Evolutionary conservation across 768 basidiomycete genomes (phyloP), one percentile per base, ranked within the genome.

Genomic region (Mycena metata): DNA sequence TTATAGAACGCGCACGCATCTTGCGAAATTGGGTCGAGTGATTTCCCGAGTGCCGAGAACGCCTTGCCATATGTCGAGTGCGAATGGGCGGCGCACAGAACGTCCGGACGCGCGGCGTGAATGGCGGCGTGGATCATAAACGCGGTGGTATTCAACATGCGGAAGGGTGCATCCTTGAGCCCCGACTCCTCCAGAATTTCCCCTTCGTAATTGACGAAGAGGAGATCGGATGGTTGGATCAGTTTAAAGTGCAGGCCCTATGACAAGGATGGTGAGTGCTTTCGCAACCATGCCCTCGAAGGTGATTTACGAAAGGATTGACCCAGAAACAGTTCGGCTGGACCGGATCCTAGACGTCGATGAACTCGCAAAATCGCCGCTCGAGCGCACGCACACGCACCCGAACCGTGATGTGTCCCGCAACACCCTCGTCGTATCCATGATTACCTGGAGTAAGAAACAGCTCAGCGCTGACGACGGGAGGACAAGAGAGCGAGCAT

Each of bases 341-440:
- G 60, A 84, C 76, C n/a, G 80, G 79, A 67, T 85, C 83, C 64
- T 60, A 9, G 26, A 5, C 19, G 16, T 15, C 5, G 5, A 17
- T 23, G 15, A 15, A 10, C 5, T n/a, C n/a, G n/a, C n/a, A n/a
- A 26, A 19, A 12, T 16, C 16, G 13, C 19, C 2, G 2, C 26
- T 11, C n/a, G n/a, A n/a, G 13, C 39, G 16, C 24, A 13, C 5
- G 21, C 17, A 17, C 21, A 66, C 64, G 16, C 26, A 60, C 82
- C 35, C 85, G 81, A 39, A 85, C 82, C 26, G 86, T 86, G 67
- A 87, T 86, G 70, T 86, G 85, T 1, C 86, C 86, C 16, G 85
- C 83, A 26, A 83, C 78, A 39, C 85, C 86, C 69, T 86, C 84
- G 54, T 81, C 83, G 65, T 80, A 86, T 21, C 84, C 85, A 39